These are phyloP conservation scores for Tuber magnatum DNA, from an alignment of 495 filamentous ascomycete genomes.

Conservation along the genomic window DNA sequence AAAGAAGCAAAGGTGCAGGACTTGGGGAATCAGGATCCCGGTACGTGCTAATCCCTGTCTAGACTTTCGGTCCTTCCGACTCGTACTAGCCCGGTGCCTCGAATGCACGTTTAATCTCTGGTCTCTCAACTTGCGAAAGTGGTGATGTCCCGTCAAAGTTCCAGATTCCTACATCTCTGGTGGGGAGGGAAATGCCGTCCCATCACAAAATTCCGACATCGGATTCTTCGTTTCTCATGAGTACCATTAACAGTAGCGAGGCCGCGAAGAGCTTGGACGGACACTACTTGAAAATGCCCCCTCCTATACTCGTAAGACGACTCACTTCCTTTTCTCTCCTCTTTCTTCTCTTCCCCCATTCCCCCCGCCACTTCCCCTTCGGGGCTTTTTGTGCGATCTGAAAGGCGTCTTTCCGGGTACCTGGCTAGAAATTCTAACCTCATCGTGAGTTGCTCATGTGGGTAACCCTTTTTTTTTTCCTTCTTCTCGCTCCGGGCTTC, in stretches of 20 bases:
- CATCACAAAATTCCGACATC: neutral
- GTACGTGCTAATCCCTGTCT: neutral
- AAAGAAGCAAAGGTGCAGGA: constrained; percentile 1
- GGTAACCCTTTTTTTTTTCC: neutral
- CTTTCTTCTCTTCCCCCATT: neutral
- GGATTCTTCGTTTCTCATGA: neutral
- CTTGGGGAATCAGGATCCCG: neutral
- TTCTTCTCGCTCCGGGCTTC: neutral
- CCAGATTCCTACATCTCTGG: neutral
- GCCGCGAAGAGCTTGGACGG: neutral
- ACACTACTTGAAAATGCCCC: neutral
- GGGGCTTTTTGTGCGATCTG: neutral
- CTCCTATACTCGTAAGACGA: neutral
- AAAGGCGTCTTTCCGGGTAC: neutral
- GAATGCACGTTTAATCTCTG: neutral
- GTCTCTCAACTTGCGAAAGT: neutral
- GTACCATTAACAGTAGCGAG: neutral
- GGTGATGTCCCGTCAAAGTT: neutral
- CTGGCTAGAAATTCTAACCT: neutral
- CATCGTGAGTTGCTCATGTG: neutral
- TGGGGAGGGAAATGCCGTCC: neutral
- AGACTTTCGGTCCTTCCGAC: neutral
- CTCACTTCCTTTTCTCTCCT: neutral
- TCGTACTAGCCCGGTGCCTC: neutral
- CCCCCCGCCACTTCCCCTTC: no score